phyloP scores from a whole-genome alignment of 1,139 yeast species.

The Candida sanyaensis region DNA sequence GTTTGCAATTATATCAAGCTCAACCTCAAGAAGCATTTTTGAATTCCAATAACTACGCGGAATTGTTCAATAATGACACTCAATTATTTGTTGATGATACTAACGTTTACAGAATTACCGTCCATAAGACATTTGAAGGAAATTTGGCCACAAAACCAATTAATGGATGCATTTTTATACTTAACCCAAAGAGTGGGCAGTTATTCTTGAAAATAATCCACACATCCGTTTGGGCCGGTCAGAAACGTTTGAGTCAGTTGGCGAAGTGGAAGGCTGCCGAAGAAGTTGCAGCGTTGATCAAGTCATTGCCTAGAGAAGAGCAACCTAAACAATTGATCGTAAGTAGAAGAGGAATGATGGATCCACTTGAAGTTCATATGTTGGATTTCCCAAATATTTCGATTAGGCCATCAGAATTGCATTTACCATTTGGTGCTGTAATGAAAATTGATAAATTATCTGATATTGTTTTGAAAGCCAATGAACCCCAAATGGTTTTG shows the following conservation, averaged over 20 bases:
- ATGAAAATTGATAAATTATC: slow-evolving; percentile 79
- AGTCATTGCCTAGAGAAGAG: slow-evolving; percentile 90
- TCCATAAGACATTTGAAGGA: slow-evolving; percentile 92
- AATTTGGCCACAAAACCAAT: slow-evolving; percentile 90
- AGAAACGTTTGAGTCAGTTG: slow-evolving; percentile 87
- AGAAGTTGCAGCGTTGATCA: slow-evolving; percentile 87
- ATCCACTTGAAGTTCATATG: slow-evolving; percentile 96
- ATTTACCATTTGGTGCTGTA: slow-evolving; percentile 87
- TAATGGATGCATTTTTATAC: slow-evolving; percentile 88
- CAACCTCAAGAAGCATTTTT: slow-evolving; percentile 92
- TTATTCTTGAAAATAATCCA: slow-evolving; percentile 86
- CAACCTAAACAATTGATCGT: slow-evolving; percentile 93
- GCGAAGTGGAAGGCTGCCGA: slow-evolving; percentile 99
- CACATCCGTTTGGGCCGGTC: slow-evolving; percentile 97
- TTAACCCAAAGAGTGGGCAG: slow-evolving; percentile 91
- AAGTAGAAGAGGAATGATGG: slow-evolving; percentile 87
- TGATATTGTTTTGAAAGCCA: slow-evolving; percentile 80
- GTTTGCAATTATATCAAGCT: slow-evolving; percentile 88
- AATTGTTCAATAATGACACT: slow-evolving; percentile 79
- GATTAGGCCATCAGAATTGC: slow-evolving; percentile 85
- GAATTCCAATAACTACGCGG: slow-evolving; percentile 88
- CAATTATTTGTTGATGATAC: slow-evolving; percentile 90
- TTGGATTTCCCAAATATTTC: slow-evolving; percentile 93
- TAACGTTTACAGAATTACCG: slow-evolving; percentile 91
- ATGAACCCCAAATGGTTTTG: slow-evolving; percentile 89